Base-by-base conservation (phyloP, 345 rosid genomes). In the Garcia nutans region DNA sequence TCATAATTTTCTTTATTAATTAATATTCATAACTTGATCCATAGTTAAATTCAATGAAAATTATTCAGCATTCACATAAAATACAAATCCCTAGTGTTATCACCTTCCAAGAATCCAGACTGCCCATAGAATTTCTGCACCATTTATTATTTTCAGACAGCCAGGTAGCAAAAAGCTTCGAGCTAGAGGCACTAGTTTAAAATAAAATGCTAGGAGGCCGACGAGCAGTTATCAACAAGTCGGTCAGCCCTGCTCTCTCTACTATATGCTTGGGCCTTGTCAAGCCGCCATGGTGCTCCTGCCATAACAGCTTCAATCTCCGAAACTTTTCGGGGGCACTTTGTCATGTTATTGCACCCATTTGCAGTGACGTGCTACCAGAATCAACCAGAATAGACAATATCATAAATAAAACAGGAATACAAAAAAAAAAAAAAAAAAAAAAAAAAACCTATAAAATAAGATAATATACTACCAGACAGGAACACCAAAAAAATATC, bases 301-400 rank as follows among this genome's bases (percentile, higher is more conserved):
- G 92, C 92, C 98, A 94, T 94, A 19, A 91, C 93, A 4, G 97
- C 93, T 89, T 94, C 97, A 76, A 94, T 89, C 84, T 94, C 96
- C 71, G 82, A 73, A 9, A 83, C 82, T 59, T 82, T 85, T 8
- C 97, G 81, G 8, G 97, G 97, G 56, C 86, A 88, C 60, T 88
- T 89, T 1, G 97, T 90, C 97, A 92, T 87, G 89, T 92, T 92
- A 82, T 79, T 86, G 85, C 97, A 78, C 23, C 98, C 94, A 80
- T 73, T 63, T 8, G 87, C 87, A 0, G 94, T 93, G 58, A 91
- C 89, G 54, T 77, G 79, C 97, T 93, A 70, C 68, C 71, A 44
- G 17, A 23, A 72, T 59, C 22, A 65, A 61, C 12, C 47, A 68
- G 4, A 47, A 44, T 56, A 73, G 23, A 47, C 50, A 3, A 50